Conservation (phyloP, 2,329 filamentous ascomycete genomes). For the Ascochyta fabae region DNA sequence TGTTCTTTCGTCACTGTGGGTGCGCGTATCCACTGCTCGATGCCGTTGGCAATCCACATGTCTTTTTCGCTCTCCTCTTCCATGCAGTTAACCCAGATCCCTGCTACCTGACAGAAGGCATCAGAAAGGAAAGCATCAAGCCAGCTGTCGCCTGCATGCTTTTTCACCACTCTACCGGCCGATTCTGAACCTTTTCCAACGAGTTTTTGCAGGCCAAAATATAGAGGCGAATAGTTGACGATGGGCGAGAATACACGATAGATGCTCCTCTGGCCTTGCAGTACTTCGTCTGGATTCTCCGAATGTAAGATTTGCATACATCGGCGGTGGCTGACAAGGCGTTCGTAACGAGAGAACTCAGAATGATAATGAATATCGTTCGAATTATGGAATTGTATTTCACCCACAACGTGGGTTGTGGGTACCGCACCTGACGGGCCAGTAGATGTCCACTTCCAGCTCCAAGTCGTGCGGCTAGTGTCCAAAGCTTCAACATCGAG, state of each 20-base stretch:
- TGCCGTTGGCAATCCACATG: conserved; percentile 43
- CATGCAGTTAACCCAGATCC: conserved; percentile 42
- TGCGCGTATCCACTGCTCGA: conserved; percentile 39
- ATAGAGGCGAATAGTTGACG: conserved; percentile 45
- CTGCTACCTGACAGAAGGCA: conserved; percentile 44
- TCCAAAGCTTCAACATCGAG: conserved; percentile 35
- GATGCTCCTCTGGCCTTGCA: conserved; percentile 46
- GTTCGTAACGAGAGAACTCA: conserved; percentile 39
- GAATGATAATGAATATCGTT: conserved; percentile 19
- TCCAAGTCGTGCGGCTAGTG: conserved; percentile 30
- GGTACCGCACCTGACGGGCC: conserved; percentile 7
- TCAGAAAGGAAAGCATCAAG: conserved; percentile 37
- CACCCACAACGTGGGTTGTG: conserved; percentile 33
- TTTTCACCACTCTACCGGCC: conserved; percentile 23
- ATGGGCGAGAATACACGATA: conserved; percentile 49
- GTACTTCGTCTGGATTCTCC: conserved; percentile 37
- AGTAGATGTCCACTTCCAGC: conserved; percentile 35
- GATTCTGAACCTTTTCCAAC: conserved; percentile 15
- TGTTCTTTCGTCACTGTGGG: conserved; percentile 14
- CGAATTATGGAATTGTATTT: conserved; percentile 28
- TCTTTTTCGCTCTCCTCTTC: conserved; percentile 23
- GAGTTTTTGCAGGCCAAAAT: conserved; percentile 37
- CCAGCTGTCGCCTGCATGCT: conserved; percentile 30
- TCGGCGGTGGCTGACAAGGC: conserved; percentile 38
- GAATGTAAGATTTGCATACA: conserved; percentile 38